Evolutionary conservation across 805 yeast genomes (phyloP).

Genomic region (Yarrowia sp.): DNA sequence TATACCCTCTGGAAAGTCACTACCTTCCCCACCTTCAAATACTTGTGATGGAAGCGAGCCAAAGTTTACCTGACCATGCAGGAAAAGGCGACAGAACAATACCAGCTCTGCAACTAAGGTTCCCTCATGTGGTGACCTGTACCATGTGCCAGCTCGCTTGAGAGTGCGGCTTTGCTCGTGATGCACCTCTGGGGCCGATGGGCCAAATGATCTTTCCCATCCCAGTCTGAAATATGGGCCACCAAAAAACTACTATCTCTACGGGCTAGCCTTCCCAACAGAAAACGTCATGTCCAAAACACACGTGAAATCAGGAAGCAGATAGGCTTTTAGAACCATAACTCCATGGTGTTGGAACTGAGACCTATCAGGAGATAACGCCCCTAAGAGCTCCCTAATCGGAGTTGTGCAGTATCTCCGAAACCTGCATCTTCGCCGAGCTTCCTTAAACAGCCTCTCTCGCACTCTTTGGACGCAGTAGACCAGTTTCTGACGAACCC

Average conservation of each 20-base stretch:
- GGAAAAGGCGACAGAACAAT: conserved; percentile 8
- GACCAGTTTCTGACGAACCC: neutral
- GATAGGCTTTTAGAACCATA: neutral
- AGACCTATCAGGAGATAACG: neutral
- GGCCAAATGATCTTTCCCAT: too few relatives aligned
- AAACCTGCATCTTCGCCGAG: neutral
- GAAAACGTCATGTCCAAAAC: neutral
- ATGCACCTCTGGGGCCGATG: too few relatives aligned
- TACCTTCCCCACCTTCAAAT: conserved; percentile 9
- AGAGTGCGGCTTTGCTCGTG: too few relatives aligned
- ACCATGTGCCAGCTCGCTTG: too few relatives aligned
- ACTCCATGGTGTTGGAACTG: neutral
- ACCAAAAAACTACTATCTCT: neutral
- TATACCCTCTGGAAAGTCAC: neutral
- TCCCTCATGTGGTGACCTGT: neutral
- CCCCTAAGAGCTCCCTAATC: neutral
- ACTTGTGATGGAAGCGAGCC: conserved; percentile 5
- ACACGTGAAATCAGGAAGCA: neutral
- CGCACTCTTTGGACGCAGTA: neutral
- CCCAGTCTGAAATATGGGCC: too few relatives aligned
- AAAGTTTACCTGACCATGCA: conserved; percentile 10
- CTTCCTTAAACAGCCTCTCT: neutral
- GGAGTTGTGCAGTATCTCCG: neutral
- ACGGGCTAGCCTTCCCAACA: neutral
- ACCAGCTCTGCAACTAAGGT: neutral